Evolutionary conservation across 176 grass and related monocot genomes (phyloP).

Genomic region (Triticum turgidum): DNA sequence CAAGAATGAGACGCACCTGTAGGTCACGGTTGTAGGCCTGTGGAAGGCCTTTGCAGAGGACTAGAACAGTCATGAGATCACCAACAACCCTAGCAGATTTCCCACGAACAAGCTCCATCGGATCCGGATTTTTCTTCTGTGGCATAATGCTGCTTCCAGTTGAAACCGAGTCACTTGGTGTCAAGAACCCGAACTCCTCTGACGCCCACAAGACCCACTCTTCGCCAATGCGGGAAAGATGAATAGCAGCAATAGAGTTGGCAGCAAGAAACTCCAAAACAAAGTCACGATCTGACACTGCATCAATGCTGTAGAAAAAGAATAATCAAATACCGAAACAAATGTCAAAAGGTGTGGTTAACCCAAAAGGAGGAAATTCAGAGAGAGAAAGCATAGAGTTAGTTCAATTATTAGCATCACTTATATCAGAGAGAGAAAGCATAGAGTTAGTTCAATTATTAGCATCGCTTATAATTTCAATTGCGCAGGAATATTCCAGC

Average conservation of each 20-base stretch:
- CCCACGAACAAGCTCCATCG: slow-evolving; percentile 95
- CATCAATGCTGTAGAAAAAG: slow-evolving; percentile 72
- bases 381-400: neutral
- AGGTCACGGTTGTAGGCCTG: slow-evolving; percentile 95
- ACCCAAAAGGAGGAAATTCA: neutral
- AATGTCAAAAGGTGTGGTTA: slow-evolving; percentile 6
- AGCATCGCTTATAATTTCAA: neutral
- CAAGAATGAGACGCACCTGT: slow-evolving; percentile 45
- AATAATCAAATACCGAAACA: slow-evolving; percentile 15
- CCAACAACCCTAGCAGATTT: slow-evolving; percentile 95
- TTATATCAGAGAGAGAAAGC: neutral
- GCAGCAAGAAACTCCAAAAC: slow-evolving; percentile 89
- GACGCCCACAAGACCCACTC: slow-evolving; percentile 99
- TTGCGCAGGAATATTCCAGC: neutral
- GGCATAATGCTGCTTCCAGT: slow-evolving; percentile 93
- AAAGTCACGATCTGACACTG: slow-evolving; percentile 97
- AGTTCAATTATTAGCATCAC: neutral
- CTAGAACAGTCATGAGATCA: slow-evolving; percentile 83
- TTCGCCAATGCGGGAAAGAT: slow-evolving; percentile 95
- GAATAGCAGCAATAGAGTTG: slow-evolving; percentile 83
- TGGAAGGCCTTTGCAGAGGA: slow-evolving; percentile 92
- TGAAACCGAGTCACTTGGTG: slow-evolving; percentile 70
- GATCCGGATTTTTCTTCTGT: slow-evolving; percentile 93
- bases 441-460: neutral
- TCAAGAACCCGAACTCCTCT: slow-evolving; percentile 94